Evolutionary conservation across 2,329 filamentous ascomycete species (phyloP).

Genomic region (Lithohypha guttulata): DNA sequence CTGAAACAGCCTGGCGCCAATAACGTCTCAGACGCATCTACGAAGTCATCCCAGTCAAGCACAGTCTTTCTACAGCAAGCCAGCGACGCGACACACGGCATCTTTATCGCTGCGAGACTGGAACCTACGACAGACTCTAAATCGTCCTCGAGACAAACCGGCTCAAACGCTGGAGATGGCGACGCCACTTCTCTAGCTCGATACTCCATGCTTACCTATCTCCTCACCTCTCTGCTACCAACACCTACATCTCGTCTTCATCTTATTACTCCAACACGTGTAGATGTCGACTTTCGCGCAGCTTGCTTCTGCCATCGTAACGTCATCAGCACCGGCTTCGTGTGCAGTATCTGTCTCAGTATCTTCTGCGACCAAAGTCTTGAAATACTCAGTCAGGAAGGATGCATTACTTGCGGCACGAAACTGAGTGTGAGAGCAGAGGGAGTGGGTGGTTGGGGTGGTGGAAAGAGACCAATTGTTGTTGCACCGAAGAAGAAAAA

Average conservation of each 20-base stretch:
- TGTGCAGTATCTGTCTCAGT: slow-evolving; percentile 91
- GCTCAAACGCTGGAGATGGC: too few species aligned
- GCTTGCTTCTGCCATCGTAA: slow-evolving; percentile 93
- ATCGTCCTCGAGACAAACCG: too few species aligned
- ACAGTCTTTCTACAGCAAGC: slow-evolving; percentile 94
- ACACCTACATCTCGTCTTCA: slow-evolving; percentile 54
- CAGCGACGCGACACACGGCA: slow-evolving; percentile 58
- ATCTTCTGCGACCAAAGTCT: slow-evolving; percentile 57
- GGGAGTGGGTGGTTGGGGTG: slow-evolving; percentile 59
- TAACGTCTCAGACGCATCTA: neutral
- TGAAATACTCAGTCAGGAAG: slow-evolving; percentile 44
- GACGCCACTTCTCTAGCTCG: slow-evolving; percentile 36
- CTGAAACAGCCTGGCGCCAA: neutral
- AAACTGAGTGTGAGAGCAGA: slow-evolving; percentile 65
- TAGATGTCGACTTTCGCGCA: slow-evolving; percentile 90
- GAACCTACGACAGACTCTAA: neutral
- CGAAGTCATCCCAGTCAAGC: slow-evolving; percentile 3
- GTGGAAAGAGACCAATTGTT: slow-evolving; percentile 27
- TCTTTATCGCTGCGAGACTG: slow-evolving; percentile 49
- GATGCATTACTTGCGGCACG: slow-evolving; percentile 75
- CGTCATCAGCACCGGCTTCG: slow-evolving; percentile 84
- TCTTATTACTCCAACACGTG: slow-evolving; percentile 67
- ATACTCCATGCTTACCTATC: slow-evolving; percentile 71
- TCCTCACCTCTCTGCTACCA: slow-evolving; percentile 88
- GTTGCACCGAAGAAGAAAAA: slow-evolving; percentile 58